These are phyloP conservation scores for Backusella macrospora DNA, from an alignment of 192 early-diverging fungal genomes.

Conservation along the genomic window DNA sequence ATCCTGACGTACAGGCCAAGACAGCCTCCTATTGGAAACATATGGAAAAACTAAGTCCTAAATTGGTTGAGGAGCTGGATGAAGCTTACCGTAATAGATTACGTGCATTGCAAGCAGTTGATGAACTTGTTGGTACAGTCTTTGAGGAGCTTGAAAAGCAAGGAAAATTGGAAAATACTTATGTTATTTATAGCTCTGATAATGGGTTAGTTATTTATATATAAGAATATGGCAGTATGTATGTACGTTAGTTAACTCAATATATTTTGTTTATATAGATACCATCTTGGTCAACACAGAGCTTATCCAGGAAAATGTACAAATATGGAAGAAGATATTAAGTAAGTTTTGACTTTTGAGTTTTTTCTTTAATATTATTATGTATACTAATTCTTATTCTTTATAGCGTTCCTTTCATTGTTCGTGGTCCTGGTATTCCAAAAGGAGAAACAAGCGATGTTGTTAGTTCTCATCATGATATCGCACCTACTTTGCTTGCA, in stretches of 20 bases:
- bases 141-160: conserved; percentile 51
- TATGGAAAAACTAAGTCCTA: conserved; percentile 44
- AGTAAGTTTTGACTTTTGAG: conserved; percentile 32
- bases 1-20: conserved; percentile 54
- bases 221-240: no score
- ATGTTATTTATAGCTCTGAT: conserved; percentile 65
- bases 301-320: conserved; percentile 63
- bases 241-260: background rate
- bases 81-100: conserved; percentile 56
- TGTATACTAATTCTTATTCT: background rate
- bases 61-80: conserved; percentile 48
- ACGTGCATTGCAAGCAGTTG: conserved; percentile 60
- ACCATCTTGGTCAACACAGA: conserved; percentile 67
- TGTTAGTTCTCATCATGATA: conserved; percentile 58
- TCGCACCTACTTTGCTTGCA: conserved; percentile 64
- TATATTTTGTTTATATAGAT: conserved; percentile 25
- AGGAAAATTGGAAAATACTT: conserved; percentile 61
- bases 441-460: conserved; percentile 45
- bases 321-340: conserved; percentile 67
- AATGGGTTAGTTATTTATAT: conserved; percentile 47
- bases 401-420: conserved; percentile 53
- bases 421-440: conserved; percentile 64
- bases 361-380: conserved; percentile 16
- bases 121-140: conserved; percentile 61
- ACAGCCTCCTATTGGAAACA: conserved; percentile 51